Evolutionary conservation across 2,329 filamentous ascomycete genomes (phyloP).

Genomic region (Hymenoscyphus fructigenus): DNA sequence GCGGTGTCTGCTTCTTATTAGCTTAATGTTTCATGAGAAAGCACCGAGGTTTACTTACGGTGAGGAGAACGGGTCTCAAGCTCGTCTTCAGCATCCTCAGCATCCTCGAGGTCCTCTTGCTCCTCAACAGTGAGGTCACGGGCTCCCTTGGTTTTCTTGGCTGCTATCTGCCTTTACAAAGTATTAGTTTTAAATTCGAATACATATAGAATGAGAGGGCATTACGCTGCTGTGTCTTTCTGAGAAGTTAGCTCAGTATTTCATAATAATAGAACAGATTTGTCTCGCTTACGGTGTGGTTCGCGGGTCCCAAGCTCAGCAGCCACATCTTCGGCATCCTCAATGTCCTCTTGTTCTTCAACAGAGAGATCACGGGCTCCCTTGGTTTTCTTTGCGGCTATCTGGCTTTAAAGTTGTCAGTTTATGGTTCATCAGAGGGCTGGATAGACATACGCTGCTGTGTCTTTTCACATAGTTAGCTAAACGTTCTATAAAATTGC

Average conservation of each 20-base stretch:
- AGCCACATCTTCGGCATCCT: background rate
- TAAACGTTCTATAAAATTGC: too few relatives aligned
- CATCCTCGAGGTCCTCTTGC: constrained; percentile 20
- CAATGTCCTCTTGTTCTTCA: constrained; percentile 8
- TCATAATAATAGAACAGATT: too few relatives aligned
- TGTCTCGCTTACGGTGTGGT: constrained; percentile 26
- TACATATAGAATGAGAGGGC: too few relatives aligned
- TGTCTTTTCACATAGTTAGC: background rate
- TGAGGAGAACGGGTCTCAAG: background rate
- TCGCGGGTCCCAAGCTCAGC: constrained; percentile 3
- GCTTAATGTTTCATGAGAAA: too few relatives aligned
- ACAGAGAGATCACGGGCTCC: constrained; percentile 12
- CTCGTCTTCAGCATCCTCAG: constrained; percentile 7
- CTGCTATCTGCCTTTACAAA: background rate
- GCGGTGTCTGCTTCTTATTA: too few relatives aligned
- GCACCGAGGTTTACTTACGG: background rate
- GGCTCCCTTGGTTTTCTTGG: too few relatives aligned
- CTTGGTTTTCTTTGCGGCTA: too few relatives aligned
- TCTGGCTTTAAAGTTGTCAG: constrained; percentile 17
- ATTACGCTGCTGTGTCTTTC: too few relatives aligned
- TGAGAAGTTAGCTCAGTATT: too few relatives aligned
- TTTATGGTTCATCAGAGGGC: background rate
- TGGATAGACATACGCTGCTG: constrained; percentile 2
- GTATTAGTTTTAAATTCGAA: too few relatives aligned
- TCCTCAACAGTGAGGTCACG: constrained; percentile 14